phyloP scores from a whole-genome alignment of 805 yeast species.

The Yarrowia divulgata region DNA sequence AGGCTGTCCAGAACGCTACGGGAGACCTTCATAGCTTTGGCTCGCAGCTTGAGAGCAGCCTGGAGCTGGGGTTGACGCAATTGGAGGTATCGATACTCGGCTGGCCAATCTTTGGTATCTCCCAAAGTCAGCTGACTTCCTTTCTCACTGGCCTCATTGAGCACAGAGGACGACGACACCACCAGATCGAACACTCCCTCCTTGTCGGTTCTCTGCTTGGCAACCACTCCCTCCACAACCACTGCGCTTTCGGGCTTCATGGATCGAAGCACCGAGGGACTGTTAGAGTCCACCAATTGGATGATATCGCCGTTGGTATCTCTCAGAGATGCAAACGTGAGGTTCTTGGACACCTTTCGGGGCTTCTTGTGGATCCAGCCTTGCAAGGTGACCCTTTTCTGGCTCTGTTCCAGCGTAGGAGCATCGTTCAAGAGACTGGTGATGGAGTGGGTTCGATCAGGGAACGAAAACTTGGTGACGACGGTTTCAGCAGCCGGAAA shows the following conservation, averaged over 20 bases:
- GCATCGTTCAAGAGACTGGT: slow-evolving; percentile 8
- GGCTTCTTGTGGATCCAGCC: slow-evolving; percentile 90
- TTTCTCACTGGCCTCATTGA: slow-evolving; percentile 68
- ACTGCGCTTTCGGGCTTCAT: slow-evolving; percentile 79
- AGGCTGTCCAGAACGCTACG: slow-evolving; percentile 52
- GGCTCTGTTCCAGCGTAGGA: slow-evolving; percentile 1
- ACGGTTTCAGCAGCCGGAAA: slow-evolving; percentile 20
- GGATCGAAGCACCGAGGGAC: slow-evolving; percentile 54
- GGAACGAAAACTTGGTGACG: slow-evolving; percentile 27
- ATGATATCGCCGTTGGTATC: slow-evolving; percentile 72
- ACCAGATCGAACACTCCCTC: slow-evolving; percentile 62
- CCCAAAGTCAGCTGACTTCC: slow-evolving; percentile 74
- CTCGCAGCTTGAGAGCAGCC: slow-evolving; percentile 49
- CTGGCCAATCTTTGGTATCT: slow-evolving; percentile 70
- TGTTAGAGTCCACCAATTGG: slow-evolving; percentile 61
- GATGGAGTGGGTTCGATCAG: slow-evolving; percentile 17
- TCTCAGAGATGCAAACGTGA: slow-evolving; percentile 76
- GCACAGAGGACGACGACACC: slow-evolving; percentile 58
- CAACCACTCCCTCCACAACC: slow-evolving; percentile 64
- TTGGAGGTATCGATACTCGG: slow-evolving; percentile 82
- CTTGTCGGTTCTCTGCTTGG: slow-evolving; percentile 43
- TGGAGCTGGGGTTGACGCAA: slow-evolving; percentile 58
- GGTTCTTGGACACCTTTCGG: slow-evolving; percentile 65
- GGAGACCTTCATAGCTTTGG: slow-evolving; percentile 50
- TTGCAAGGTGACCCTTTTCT: slow-evolving; percentile 57